Percentiles rank a stretch among this genome's conserved stretches.
phyloP scores from a whole-genome alignment of 257 asterid genomes.

The Voacanga thouarsii region DNA sequence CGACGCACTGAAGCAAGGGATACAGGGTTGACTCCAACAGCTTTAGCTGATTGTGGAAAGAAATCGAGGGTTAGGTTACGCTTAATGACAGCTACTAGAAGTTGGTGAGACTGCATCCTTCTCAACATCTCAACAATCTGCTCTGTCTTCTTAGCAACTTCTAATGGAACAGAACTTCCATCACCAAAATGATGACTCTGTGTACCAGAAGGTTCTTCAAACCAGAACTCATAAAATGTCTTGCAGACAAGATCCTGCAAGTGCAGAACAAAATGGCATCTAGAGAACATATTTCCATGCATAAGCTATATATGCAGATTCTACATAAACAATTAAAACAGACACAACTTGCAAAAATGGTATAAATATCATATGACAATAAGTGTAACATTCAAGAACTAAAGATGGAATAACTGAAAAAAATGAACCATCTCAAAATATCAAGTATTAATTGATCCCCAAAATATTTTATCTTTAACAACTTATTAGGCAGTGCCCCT shows the following conservation, averaged over 20 bases:
- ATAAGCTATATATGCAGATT: neutral
- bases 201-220: constrained; percentile 78
- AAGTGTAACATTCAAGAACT: neutral
- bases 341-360: neutral
- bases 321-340: neutral
- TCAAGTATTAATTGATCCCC: neutral
- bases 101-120: constrained; percentile 76
- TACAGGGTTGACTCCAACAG: constrained; percentile 86
- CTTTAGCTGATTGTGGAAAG: constrained; percentile 95
- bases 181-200: constrained; percentile 61
- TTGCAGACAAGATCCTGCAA: constrained; percentile 94
- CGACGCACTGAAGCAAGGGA: constrained; percentile 92
- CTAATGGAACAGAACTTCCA: constrained; percentile 92
- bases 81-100: constrained; percentile 71
- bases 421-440: neutral
- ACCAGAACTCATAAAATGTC: constrained; percentile 99
- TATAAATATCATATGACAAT: neutral
- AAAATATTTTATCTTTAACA: neutral
- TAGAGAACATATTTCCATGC: neutral
- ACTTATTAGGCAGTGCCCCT: neutral
- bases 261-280: constrained; percentile 18
- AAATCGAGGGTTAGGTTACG: constrained; percentile 89
- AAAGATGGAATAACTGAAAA: neutral
- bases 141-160: constrained; percentile 87
- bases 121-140: constrained; percentile 89